phyloP scores from a whole-genome alignment of 306 rosid genomes.

The Cicer bijugum region DNA sequence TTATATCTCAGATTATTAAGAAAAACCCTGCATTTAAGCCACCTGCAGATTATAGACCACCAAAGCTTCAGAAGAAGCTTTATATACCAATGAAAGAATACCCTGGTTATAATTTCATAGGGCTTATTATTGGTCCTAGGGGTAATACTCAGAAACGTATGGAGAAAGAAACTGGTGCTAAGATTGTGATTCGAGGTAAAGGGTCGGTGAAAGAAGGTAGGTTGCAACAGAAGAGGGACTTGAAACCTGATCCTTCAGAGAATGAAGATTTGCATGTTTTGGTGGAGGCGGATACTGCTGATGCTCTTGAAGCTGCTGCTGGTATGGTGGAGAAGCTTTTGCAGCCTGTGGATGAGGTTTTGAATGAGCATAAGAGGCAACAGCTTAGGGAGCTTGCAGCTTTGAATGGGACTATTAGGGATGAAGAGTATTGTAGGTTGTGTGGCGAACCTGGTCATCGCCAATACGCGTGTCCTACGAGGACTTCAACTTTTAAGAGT shows the following conservation, averaged over 20 bases:
- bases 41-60: conserved; percentile 95
- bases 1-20: conserved; percentile 88
- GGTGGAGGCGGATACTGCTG: conserved; percentile 93
- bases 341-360: conserved; percentile 97
- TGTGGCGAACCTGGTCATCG: conserved; percentile 99
- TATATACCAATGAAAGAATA: conserved; percentile 96
- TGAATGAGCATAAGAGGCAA: conserved; percentile 98
- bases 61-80: conserved; percentile 98
- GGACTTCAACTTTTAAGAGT: conserved; percentile 88
- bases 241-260: conserved; percentile 89
- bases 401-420: conserved; percentile 94
- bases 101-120: conserved; percentile 94
- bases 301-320: conserved; percentile 93
- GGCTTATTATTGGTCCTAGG: conserved; percentile 94
- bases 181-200: conserved; percentile 92
- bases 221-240: conserved; percentile 93
- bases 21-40: conserved; percentile 95
- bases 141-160: conserved; percentile 98
- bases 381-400: conserved; percentile 97
- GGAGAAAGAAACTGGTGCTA: conserved; percentile 98
- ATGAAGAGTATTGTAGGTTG: conserved; percentile 89
- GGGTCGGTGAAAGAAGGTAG: conserved; percentile 97
- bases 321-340: conserved; percentile 98
- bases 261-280: conserved; percentile 96
- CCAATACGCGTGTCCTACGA: conserved; percentile 89